phyloP scores from a whole-genome alignment of 768 basidiomycete species.

The Macrolepiota albuminosa region DNA sequence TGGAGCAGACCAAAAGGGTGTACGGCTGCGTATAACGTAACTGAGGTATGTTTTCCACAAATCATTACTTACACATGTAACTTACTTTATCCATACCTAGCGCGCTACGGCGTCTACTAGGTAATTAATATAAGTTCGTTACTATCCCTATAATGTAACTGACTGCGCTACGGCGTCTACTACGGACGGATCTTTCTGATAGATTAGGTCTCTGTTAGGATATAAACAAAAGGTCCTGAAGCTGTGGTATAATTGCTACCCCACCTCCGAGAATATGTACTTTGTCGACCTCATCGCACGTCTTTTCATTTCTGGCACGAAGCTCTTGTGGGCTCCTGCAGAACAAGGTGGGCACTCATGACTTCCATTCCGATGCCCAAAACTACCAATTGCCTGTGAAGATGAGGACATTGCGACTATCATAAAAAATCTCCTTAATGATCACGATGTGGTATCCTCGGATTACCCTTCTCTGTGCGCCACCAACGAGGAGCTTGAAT shows the following conservation, averaged over 20 bases:
- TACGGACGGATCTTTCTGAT: too few species aligned
- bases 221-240: too few species aligned
- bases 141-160: too few species aligned
- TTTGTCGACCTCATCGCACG: background rate
- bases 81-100: too few species aligned
- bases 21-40: too few species aligned
- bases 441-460: background rate
- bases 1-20: background rate
- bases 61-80: too few species aligned
- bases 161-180: too few species aligned
- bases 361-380: background rate
- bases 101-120: too few species aligned
- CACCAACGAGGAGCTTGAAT: slow-evolving; percentile 8
- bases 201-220: too few species aligned
- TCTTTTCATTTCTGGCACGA: background rate
- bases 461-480: background rate
- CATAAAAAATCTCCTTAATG: background rate
- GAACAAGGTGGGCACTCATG: background rate
- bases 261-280: background rate
- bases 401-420: background rate
- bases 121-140: too few species aligned
- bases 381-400: background rate
- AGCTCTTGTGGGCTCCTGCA: background rate
- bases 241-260: too few species aligned
- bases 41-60: too few species aligned